Evolutionary conservation across 768 basidiomycete species (phyloP).

Genomic region (Naganishia friedmannii): DNA sequence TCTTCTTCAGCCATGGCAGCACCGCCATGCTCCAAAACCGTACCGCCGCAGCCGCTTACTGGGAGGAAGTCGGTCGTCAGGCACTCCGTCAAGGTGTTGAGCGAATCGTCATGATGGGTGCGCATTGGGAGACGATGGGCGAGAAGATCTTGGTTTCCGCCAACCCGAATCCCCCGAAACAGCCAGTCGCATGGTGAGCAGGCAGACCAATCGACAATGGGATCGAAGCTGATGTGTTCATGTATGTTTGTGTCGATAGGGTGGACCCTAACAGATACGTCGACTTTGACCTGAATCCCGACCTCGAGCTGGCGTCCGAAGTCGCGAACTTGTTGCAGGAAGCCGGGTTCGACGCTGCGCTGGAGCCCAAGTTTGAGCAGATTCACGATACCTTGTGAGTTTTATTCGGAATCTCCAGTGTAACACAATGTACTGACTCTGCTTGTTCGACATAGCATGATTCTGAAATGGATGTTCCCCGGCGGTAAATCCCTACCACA

Average conservation of each 20-base stretch:
- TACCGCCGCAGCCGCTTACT: constrained; percentile 32
- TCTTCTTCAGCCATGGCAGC: constrained; percentile 35
- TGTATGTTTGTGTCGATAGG: constrained; percentile 7
- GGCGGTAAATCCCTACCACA: constrained; percentile 31
- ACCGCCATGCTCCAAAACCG: constrained; percentile 35
- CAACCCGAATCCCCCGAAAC: constrained; percentile 33
- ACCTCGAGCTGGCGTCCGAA: constrained; percentile 22
- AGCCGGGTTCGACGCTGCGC: constrained; percentile 31
- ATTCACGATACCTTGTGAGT: constrained; percentile 27
- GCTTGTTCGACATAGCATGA: constrained; percentile 28
- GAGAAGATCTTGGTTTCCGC: constrained; percentile 29
- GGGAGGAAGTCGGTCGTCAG: constrained; percentile 33
- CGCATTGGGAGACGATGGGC: constrained; percentile 35
- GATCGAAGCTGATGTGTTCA: not conserved
- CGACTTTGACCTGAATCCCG: constrained; percentile 34
- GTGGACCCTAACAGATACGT: constrained; percentile 33
- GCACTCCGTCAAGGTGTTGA: constrained; percentile 31
- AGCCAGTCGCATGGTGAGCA: constrained; percentile 36
- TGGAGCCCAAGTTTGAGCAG: constrained; percentile 34
- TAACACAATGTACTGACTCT: too few species aligned
- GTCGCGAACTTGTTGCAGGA: constrained; percentile 17
- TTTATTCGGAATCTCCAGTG: too few species aligned
- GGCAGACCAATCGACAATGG: not conserved
- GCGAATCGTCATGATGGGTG: constrained; percentile 36
- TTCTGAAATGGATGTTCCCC: constrained; percentile 38